Percentiles rank a stretch among this genome's conserved stretches.
Conservation (phyloP, 129 eudicot species). For the Flaveria sonorensis region DNA sequence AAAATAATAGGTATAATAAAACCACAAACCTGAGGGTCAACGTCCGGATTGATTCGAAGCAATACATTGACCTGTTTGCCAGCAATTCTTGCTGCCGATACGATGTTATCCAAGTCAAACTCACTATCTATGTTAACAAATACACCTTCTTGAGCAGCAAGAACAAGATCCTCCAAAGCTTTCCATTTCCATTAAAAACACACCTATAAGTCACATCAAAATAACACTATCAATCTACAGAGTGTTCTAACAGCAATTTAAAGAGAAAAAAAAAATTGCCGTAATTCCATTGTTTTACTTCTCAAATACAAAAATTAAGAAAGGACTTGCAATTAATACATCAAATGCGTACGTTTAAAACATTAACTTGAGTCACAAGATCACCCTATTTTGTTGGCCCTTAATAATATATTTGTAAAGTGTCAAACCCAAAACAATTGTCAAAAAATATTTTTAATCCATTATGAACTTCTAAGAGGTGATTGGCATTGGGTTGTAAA, state of each 20-base stretch:
- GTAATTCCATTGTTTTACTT: neutral
- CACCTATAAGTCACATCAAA: constrained; percentile 51
- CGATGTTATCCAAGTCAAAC: constrained; percentile 93
- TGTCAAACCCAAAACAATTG: neutral
- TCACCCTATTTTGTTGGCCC: neutral
- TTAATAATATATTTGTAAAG: neutral
- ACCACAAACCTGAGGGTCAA: constrained; percentile 90
- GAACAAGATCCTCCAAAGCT: constrained; percentile 87
- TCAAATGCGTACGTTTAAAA: neutral
- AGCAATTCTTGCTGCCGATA: constrained; percentile 85
- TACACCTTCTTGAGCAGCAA: constrained; percentile 94
- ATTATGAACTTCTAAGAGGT: neutral
- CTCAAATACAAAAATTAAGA: neutral
- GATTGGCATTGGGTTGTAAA: neutral
- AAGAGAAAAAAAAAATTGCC: constrained; percentile 3
- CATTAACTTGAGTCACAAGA: neutral
- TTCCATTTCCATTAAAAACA: constrained; percentile 95
- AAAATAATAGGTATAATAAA: neutral
- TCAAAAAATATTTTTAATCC: neutral
- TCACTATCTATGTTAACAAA: constrained; percentile 94
- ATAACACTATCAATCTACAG: neutral
- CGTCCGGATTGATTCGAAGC: constrained; percentile 96
- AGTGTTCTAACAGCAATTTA: neutral
- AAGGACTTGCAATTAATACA: neutral
- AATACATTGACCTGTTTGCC: constrained; percentile 88